Conservation (phyloP, 345 rosid species). For the Eucalyptus erythrocorys region DNA sequence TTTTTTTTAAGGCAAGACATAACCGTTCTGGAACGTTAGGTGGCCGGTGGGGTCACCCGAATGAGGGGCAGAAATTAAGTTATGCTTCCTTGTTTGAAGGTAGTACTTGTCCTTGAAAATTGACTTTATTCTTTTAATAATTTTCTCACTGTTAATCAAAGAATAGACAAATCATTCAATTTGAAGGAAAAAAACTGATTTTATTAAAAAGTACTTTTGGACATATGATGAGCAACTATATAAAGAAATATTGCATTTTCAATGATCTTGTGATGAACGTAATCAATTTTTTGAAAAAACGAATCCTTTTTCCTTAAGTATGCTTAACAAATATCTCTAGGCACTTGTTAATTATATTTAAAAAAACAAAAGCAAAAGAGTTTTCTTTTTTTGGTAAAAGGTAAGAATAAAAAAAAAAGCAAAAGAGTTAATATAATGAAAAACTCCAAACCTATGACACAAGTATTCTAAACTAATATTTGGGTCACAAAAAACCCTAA, state of each 20-base stretch:
- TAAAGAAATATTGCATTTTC: background rate
- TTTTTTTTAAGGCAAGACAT: background rate
- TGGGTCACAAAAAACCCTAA: background rate
- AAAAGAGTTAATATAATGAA: background rate
- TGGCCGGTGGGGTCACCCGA: background rate
- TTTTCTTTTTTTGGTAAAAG: too few relatives aligned
- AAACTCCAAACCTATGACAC: background rate
- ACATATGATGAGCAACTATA: background rate
- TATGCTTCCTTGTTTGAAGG: background rate
- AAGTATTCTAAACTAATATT: background rate
- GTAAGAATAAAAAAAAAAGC: too few relatives aligned
- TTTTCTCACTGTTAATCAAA: background rate
- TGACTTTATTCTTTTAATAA: background rate
- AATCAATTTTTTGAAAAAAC: background rate
- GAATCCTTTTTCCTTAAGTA: background rate
- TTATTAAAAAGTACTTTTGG: background rate
- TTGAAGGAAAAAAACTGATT: background rate
- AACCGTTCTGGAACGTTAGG: background rate
- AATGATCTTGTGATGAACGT: fast-evolving
- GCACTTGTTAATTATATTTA: background rate
- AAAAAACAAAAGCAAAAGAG: too few relatives aligned
- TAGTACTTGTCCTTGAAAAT: background rate
- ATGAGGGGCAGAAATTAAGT: background rate
- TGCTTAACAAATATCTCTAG: background rate
- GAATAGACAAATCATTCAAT: background rate